Evolutionary conservation across 176 grass and related monocot species (phyloP).

Genomic region (Oryza nivara): DNA sequence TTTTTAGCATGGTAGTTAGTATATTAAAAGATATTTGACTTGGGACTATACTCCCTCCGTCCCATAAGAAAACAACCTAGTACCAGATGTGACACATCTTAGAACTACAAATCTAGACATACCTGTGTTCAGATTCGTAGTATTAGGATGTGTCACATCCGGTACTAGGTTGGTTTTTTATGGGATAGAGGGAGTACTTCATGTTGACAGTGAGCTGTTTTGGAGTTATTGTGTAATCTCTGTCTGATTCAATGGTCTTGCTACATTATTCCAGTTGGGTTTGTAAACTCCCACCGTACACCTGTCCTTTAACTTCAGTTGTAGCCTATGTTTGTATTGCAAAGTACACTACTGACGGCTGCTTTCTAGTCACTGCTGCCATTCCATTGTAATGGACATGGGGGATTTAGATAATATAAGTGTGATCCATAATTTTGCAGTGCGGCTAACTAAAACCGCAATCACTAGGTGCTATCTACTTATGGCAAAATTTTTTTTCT

Average conservation of each 20-base stretch:
- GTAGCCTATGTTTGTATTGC: slow-evolving; percentile 23
- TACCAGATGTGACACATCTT: too few relatives aligned
- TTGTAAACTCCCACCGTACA: neutral
- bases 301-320: neutral
- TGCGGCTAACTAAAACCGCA: slow-evolving; percentile 39
- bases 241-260: neutral
- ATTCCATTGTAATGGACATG: slow-evolving; percentile 8
- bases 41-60: neutral
- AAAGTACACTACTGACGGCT: slow-evolving; percentile 13
- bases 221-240: neutral
- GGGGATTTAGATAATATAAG: neutral
- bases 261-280: neutral
- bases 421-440: slow-evolving; percentile 8
- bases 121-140: too few relatives aligned
- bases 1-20: neutral
- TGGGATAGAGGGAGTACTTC: neutral
- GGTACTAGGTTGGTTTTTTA: too few relatives aligned
- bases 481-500: neutral
- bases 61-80: too few relatives aligned
- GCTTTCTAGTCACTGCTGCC: slow-evolving; percentile 14
- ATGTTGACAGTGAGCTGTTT: slow-evolving; percentile 2
- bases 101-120: too few relatives aligned
- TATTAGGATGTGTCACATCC: too few relatives aligned
- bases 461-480: neutral
- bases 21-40: neutral